phyloP scores from a whole-genome alignment of 768 basidiomycete genomes.

The Trametes cubensis region DNA sequence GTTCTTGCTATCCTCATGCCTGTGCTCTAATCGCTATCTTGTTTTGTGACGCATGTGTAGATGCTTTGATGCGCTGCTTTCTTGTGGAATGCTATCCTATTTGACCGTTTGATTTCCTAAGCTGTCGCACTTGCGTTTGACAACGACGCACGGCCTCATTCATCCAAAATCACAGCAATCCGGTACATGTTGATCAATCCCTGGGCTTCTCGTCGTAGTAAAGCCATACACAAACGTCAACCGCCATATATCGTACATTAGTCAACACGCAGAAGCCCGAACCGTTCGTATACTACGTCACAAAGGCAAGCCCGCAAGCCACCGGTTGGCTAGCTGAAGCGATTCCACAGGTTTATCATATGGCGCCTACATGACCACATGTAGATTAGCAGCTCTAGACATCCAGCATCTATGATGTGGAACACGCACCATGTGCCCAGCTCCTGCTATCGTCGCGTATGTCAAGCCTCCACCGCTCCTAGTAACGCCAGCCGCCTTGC shows the following conservation, averaged over 20 bases:
- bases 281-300: neutral
- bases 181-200: neutral
- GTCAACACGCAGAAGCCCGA: no score
- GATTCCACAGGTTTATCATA: constrained; percentile 64
- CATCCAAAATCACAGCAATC: neutral
- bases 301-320: constrained; percentile 41
- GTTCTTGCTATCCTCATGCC: neutral
- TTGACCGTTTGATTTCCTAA: no score
- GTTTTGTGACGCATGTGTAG: neutral
- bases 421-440: constrained; percentile 70
- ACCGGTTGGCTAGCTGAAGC: constrained; percentile 51
- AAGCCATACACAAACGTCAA: no score
- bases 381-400: neutral
- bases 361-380: constrained; percentile 47
- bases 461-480: constrained; percentile 59
- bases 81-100: neutral
- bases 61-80: neutral
- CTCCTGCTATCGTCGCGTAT: constrained; percentile 61
- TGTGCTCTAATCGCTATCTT: neutral
- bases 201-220: no score
- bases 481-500: constrained; percentile 53
- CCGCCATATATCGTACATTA: no score
- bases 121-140: no score
- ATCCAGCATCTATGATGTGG: neutral
- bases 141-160: no score